Evolutionary conservation across 2,329 filamentous ascomycete genomes (phyloP), one percentile per base, ranked within the genome.

Genomic region (Fusarium pseudocircinatum): DNA sequence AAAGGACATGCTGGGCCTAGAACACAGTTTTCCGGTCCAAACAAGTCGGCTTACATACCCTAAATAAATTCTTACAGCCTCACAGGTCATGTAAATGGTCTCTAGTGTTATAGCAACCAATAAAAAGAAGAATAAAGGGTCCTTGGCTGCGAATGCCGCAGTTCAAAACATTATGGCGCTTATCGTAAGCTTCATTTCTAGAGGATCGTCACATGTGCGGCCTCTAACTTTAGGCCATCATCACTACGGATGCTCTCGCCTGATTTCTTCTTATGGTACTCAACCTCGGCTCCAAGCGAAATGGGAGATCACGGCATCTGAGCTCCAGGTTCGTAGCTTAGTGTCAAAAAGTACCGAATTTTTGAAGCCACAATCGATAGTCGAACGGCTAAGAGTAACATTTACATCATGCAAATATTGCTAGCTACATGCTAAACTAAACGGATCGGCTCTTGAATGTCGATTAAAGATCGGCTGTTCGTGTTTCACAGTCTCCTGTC

Each of bases 31-130:
- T 52, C 18, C 13, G 0, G 20, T 28, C 14, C 14, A 37, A 15
- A 22, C 1, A 37, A 34, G n/a, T 37, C 24, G 7, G 24, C 50
- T 37, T 28, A 37, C 13, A 2, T 37, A 13, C 14, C 47, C 30
- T 37, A 12, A 34, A 26, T 26, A 15, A 5, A 20, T 5, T 18
- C 0, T 18, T 8, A 6, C 10, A 49, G 11, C 22, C 22, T 18
- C 22, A 24, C 0, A n/a, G 24, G 6, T 4, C 6, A 2, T n/a
- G 2, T 4, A 18, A 2, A n/a, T n/a, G 20, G 15, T 20, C 20
- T 40, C 3, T 14, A 30, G 14, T 1, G 6, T 1, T 11, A 18
- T 18, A 15, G 1, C 6, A 5, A 7, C 20, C 28, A 24, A 32
- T 32, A 13, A 32, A 5, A 15, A 5, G 4, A 42, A 30, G 2